Evolutionary conservation across 768 basidiomycete species (phyloP).

Genomic region (Nidularia pulvinata): DNA sequence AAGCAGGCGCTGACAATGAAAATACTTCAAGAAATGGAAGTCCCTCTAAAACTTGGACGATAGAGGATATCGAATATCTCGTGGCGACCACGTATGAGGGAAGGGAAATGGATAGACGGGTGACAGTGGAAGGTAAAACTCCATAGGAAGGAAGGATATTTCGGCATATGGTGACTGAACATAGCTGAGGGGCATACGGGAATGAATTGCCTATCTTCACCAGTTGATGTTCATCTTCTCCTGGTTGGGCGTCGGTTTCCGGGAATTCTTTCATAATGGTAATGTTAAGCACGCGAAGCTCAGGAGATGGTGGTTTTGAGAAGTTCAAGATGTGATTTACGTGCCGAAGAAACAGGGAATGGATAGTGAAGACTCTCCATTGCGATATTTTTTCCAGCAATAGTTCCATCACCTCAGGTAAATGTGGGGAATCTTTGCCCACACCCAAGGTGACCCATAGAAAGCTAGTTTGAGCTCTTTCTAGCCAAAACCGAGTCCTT

Average conservation of each 20-base stretch:
- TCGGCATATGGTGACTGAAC: slow-evolving; percentile 26
- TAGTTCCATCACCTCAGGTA: slow-evolving; percentile 33
- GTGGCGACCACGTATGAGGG: slow-evolving; percentile 11
- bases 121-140: slow-evolving; percentile 28
- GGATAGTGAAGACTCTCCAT: slow-evolving; percentile 44
- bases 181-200: slow-evolving; percentile 28
- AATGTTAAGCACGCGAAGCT: slow-evolving; percentile 27
- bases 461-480: slow-evolving; percentile 37
- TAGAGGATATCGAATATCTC: slow-evolving; percentile 16
- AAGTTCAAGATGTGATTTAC: slow-evolving; percentile 34
- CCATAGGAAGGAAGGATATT: slow-evolving; percentile 29
- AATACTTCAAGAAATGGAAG: slow-evolving; percentile 39
- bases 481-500: slow-evolving; percentile 50
- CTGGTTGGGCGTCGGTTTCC: slow-evolving; percentile 8
- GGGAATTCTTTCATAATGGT: slow-evolving; percentile 26
- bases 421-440: slow-evolving; percentile 19
- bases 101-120: slow-evolving; percentile 29
- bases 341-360: slow-evolving; percentile 30
- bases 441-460: slow-evolving; percentile 45
- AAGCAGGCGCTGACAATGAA: slow-evolving; percentile 31
- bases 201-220: slow-evolving; percentile 24
- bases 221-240: slow-evolving; percentile 14
- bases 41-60: slow-evolving; percentile 27
- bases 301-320: slow-evolving; percentile 30
- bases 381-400: slow-evolving; percentile 34